Evolutionary conservation across 305 asterid species (phyloP).

Genomic region (Fraxinus sp.): DNA sequence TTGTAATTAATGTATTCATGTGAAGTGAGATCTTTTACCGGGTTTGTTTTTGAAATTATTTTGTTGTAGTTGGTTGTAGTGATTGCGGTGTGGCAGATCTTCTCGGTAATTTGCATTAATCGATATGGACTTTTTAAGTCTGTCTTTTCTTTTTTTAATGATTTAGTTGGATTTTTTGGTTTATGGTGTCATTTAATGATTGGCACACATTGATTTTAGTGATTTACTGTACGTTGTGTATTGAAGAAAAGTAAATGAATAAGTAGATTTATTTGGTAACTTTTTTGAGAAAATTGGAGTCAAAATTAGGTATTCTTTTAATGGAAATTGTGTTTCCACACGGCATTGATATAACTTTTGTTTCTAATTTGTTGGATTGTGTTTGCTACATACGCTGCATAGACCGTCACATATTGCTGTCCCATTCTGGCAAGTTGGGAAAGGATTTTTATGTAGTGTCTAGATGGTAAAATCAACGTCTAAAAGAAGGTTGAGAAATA

Average conservation of each 20-base stretch:
- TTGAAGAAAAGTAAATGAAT: not conserved
- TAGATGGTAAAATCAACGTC: constrained; percentile 7
- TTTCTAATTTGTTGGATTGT: not conserved
- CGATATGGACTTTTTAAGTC: not conserved
- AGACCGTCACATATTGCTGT: not conserved
- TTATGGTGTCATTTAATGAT: constrained; percentile 2
- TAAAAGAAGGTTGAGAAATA: not conserved
- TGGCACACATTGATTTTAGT: not conserved
- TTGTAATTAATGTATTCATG: not conserved
- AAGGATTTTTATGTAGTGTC: not conserved
- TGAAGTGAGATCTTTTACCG: constrained; percentile 28
- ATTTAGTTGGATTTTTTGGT: constrained; percentile 16
- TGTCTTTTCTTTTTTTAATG: not conserved
- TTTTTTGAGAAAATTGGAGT: constrained; percentile 17
- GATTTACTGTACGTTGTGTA: constrained; percentile 17
- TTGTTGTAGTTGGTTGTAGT: not conserved
- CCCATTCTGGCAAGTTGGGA: not conserved
- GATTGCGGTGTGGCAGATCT: constrained; percentile 19
- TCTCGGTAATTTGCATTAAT: not conserved
- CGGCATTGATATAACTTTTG: not conserved
- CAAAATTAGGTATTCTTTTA: constrained; percentile 23
- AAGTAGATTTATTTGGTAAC: constrained; percentile 15
- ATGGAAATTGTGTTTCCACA: not conserved
- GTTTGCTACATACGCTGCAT: constrained; percentile 19
- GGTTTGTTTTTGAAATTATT: not conserved